Conservation (phyloP, 257 asterid genomes). For the Parsonsia alboflavescens region DNA sequence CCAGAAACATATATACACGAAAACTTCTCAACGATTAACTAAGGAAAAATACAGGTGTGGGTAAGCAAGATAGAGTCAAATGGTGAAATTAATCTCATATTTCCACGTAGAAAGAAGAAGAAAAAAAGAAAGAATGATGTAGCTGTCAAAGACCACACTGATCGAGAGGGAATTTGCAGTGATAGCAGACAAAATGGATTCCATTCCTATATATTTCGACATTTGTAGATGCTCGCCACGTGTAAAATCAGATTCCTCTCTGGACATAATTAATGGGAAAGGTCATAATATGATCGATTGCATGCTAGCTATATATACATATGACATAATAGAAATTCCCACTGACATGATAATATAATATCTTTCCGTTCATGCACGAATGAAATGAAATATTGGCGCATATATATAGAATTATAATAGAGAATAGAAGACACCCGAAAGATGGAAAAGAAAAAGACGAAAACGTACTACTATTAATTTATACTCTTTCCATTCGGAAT, state of each 20-base stretch:
- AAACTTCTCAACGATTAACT: not conserved
- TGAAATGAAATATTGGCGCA: not conserved
- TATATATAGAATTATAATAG: too few relatives aligned
- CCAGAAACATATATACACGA: too few relatives aligned
- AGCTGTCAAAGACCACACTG: not conserved
- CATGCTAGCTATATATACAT: too few relatives aligned
- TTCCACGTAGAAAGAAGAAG: not conserved
- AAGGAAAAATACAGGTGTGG: not conserved
- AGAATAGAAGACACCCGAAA: conserved; percentile 13
- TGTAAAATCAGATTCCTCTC: conserved; percentile 7
- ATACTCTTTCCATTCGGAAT: too few relatives aligned
- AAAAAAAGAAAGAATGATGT: not conserved
- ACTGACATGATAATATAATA: too few relatives aligned
- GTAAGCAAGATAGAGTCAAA: not conserved
- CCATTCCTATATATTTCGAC: not conserved
- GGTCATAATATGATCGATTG: too few relatives aligned
- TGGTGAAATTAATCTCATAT: too few relatives aligned
- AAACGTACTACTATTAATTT: conserved; percentile 17
- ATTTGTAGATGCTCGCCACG: conserved; percentile 12
- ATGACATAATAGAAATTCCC: conserved; percentile 14
- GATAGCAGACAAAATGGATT: conserved; percentile 4
- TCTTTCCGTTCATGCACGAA: conserved; percentile 19
- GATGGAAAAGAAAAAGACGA: not conserved
- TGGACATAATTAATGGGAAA: conserved; percentile 2
- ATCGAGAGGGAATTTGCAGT: too few relatives aligned